Conservation (phyloP, 2,329 filamentous ascomycete species). For the Allantophomopsis cytisporea region DNA sequence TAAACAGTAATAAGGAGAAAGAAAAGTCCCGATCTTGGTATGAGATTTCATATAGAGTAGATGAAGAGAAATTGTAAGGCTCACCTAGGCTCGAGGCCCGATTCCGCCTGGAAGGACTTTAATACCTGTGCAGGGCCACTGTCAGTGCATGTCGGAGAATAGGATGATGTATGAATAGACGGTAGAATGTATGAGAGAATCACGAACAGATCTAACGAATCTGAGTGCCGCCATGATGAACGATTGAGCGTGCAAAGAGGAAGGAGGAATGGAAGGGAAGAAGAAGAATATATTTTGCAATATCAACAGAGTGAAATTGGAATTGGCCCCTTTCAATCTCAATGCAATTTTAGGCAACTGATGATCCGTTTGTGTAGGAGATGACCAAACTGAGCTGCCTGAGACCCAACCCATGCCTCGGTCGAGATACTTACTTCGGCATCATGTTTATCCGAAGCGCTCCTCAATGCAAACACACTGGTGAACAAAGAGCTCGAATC, state of each 20-base stretch:
- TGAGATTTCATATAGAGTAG: background rate
- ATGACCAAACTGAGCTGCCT: too few relatives aligned
- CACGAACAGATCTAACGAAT: constrained; percentile 43
- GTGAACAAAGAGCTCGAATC: too few relatives aligned
- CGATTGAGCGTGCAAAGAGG: constrained; percentile 12
- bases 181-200: background rate
- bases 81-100: constrained; percentile 80
- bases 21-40: too few relatives aligned
- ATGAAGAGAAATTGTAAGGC: constrained; percentile 5
- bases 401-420: constrained; percentile 1
- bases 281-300: constrained; percentile 1
- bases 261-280: constrained; percentile 7
- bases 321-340: too few relatives aligned
- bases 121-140: constrained; percentile 43
- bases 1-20: too few relatives aligned
- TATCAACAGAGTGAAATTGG: background rate
- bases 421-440: background rate
- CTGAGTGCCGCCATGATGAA: constrained; percentile 36
- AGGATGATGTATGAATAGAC: background rate
- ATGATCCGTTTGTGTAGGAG: background rate
- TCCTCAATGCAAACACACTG: too few relatives aligned
- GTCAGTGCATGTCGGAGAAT: too few relatives aligned
- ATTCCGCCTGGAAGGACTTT: constrained; percentile 64
- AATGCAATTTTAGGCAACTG: too few relatives aligned
- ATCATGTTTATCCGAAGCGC: too few relatives aligned